Percentiles rank a stretch among this genome's conserved stretches.
These are phyloP conservation scores for Sporisorium scitamineum DNA, from an alignment of 1,284 basidiomycete genomes.

Conservation along the genomic window DNA sequence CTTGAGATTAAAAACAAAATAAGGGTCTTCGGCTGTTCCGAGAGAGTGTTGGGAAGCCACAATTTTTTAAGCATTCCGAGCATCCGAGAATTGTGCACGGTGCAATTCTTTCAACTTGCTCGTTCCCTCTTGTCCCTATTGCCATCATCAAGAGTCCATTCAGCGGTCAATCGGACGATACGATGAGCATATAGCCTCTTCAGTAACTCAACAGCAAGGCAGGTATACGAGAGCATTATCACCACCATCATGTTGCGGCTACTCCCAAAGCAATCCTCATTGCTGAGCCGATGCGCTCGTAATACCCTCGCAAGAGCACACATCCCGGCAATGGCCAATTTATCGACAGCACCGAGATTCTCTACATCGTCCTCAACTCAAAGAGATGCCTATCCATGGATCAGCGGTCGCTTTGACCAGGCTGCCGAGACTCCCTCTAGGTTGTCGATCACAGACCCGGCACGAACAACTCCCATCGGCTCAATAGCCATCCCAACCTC, in stretches of 20 bases:
- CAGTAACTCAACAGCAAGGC: neutral
- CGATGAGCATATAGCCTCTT: neutral
- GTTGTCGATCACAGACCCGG: slow-evolving; percentile 20
- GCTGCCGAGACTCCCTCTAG: neutral
- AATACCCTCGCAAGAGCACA: neutral
- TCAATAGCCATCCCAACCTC: slow-evolving; percentile 26
- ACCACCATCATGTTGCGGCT: slow-evolving; percentile 7
- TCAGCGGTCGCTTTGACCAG: slow-evolving; percentile 24
- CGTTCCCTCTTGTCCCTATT: neutral
- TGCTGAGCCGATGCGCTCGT: neutral
- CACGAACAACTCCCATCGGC: slow-evolving; percentile 13
- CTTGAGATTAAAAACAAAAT: neutral
- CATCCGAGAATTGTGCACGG: slow-evolving; percentile 13
- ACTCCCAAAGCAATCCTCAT: neutral
- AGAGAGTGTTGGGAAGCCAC: neutral
- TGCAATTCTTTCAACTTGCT: neutral
- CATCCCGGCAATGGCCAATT: neutral
- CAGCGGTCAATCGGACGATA: neutral
- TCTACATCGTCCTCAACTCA: neutral
- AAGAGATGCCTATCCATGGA: slow-evolving; percentile 16
- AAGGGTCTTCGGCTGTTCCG: no score
- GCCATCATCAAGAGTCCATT: neutral
- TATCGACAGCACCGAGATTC: neutral
- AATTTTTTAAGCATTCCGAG: slow-evolving; percentile 9
- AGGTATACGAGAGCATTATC: neutral